phyloP scores from a whole-genome alignment of 176 grass and related monocot species.

The Aegilops bicornis region DNA sequence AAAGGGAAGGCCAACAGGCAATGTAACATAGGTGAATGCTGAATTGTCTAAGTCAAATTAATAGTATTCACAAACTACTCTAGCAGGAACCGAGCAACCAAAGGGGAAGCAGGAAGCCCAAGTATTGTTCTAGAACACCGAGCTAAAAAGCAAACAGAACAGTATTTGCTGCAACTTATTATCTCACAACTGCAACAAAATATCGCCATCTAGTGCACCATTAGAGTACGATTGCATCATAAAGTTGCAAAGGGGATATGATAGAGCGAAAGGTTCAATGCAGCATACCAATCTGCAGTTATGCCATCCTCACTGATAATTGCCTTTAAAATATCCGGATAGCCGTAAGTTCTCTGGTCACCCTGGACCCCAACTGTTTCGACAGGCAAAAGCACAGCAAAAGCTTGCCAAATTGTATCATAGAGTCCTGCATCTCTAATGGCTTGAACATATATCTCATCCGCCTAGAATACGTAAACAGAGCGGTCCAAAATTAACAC shows the following conservation, averaged over 20 bases:
- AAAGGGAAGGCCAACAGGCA: too few relatives aligned
- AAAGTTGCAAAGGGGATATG: neutral
- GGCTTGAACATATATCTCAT: conserved; percentile 86
- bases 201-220: neutral
- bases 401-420: conserved; percentile 90
- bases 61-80: neutral
- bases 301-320: conserved; percentile 94
- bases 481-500: neutral
- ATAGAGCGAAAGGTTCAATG: neutral
- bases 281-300: conserved; percentile 81
- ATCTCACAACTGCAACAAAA: neutral
- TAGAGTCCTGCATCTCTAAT: conserved; percentile 83
- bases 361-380: conserved; percentile 86
- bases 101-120: too few relatives aligned
- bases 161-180: neutral
- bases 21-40: neutral
- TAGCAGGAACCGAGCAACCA: neutral
- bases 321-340: conserved; percentile 62
- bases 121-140: neutral
- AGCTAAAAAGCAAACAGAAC: neutral
- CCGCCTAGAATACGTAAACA: conserved; percentile 45
- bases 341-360: conserved; percentile 81
- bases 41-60: neutral
- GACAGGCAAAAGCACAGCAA: conserved; percentile 82
- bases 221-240: neutral